A percentile compares a stretch with the other conserved stretches of the same genome.
These are phyloP conservation scores for Clarireedia paspali DNA, from an alignment of 2,329 filamentous ascomycete genomes.

Conservation along the genomic window DNA sequence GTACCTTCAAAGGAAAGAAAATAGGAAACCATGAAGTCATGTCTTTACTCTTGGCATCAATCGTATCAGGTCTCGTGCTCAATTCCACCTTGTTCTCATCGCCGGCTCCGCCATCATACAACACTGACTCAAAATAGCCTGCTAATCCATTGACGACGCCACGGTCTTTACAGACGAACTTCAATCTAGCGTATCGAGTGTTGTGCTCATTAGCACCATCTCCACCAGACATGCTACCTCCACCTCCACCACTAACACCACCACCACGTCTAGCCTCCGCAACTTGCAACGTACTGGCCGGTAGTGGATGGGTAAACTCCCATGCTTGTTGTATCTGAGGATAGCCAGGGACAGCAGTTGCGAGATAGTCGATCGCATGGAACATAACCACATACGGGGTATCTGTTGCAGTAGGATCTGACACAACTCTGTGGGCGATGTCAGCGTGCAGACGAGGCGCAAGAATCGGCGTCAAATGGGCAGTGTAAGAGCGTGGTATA, in stretches of 20 bases:
- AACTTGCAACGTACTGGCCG: constrained; percentile 46
- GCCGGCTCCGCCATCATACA: constrained; percentile 54
- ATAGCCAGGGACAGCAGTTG: constrained; percentile 50
- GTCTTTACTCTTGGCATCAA: constrained; percentile 85
- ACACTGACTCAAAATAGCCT: constrained; percentile 94
- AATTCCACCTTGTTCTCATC: constrained; percentile 64
- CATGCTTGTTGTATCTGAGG: constrained; percentile 67
- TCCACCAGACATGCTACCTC: constrained; percentile 65
- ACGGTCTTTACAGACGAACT: constrained; percentile 69
- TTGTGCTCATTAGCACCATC: constrained; percentile 90
- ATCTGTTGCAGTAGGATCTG: constrained; percentile 68
- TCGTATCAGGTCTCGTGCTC: constrained; percentile 85
- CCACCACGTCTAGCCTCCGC: constrained; percentile 52
- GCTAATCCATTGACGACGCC: constrained; percentile 86
- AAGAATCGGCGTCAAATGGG: constrained; percentile 85
- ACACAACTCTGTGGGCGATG: constrained; percentile 52
- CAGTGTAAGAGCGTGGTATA: constrained; percentile 88
- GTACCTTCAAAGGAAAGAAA: constrained; percentile 89
- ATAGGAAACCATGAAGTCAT: constrained; percentile 99
- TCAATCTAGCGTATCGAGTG: constrained; percentile 66
- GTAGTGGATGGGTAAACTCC: constrained; percentile 74
- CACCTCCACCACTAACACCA: constrained; percentile 58
- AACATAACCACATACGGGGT: constrained; percentile 94
- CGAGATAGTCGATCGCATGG: constrained; percentile 80
- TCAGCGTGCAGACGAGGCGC: constrained; percentile 82